phyloP scores from a whole-genome alignment of 495 filamentous ascomycete species.

The Rhypophila decipiens region DNA sequence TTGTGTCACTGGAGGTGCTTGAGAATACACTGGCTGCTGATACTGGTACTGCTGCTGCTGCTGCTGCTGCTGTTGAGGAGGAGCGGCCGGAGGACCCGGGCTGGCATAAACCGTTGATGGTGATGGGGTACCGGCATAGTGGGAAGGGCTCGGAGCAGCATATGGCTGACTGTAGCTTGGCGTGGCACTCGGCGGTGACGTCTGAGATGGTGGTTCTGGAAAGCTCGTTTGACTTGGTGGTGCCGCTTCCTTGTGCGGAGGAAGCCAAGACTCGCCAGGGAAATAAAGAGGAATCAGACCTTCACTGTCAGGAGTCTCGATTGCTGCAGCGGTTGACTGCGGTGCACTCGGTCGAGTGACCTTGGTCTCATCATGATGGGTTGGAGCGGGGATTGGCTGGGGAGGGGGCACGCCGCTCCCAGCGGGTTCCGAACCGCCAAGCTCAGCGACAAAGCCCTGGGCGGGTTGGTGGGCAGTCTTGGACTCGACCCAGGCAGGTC shows the following conservation, averaged over 20 bases:
- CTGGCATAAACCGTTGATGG: too few relatives aligned
- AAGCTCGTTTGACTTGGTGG: not conserved
- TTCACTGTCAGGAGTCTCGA: slow-evolving; percentile 2
- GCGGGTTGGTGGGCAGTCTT: not conserved
- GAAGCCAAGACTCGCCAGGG: not conserved
- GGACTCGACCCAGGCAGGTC: not conserved
- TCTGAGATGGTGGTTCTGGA: not conserved
- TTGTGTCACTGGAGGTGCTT: not conserved
- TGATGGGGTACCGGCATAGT: too few relatives aligned
- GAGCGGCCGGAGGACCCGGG: not conserved
- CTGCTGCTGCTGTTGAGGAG: not conserved
- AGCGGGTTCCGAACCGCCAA: not conserved
- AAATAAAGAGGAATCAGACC: slow-evolving; percentile 8
- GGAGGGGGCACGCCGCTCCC: not conserved
- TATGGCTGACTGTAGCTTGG: not conserved
- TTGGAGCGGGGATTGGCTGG: not conserved
- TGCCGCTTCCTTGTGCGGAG: slow-evolving; percentile 9
- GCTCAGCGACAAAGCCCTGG: not conserved
- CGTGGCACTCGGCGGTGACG: too few relatives aligned
- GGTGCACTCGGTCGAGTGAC: not conserved
- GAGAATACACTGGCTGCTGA: too few relatives aligned
- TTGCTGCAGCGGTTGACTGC: not conserved
- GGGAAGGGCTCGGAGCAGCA: slow-evolving; percentile 1
- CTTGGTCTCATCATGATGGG: not conserved
- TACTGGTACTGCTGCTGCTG: too few relatives aligned